Conservation (phyloP, 2,329 filamentous ascomycete species). For the Neonectria sp. region DNA sequence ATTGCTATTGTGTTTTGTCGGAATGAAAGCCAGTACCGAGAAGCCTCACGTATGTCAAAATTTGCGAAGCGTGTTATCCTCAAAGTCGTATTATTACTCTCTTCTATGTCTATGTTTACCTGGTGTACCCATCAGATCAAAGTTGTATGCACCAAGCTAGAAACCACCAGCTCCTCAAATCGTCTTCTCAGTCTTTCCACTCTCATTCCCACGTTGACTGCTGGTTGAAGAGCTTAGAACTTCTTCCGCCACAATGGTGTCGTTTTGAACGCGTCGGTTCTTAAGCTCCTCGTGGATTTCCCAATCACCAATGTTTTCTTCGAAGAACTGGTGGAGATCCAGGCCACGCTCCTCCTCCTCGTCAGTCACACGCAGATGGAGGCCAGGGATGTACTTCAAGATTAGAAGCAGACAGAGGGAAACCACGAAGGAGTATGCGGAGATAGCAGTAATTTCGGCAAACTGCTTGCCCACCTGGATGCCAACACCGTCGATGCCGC, state of each 20-base stretch:
- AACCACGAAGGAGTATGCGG: constrained; percentile 30
- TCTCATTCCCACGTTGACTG: constrained; percentile 20
- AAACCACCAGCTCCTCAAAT: not conserved
- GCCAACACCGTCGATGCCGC: constrained; percentile 32
- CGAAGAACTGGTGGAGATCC: constrained; percentile 32
- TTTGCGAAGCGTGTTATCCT: too few species aligned
- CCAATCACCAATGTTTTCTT: constrained; percentile 35
- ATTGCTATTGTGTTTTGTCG: too few species aligned
- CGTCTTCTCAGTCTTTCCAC: constrained; percentile 18
- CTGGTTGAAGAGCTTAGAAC: constrained; percentile 22
- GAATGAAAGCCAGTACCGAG: too few species aligned
- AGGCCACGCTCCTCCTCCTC: constrained; percentile 33
- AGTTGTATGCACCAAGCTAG: too few species aligned
- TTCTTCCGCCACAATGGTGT: constrained; percentile 16
- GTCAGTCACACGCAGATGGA: constrained; percentile 31
- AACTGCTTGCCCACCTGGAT: constrained; percentile 31
- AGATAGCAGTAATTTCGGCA: constrained; percentile 35
- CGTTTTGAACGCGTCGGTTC: constrained; percentile 1
- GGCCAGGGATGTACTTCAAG: constrained; percentile 33
- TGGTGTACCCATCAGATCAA: too few species aligned
- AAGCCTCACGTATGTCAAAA: too few species aligned
- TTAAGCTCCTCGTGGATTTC: constrained; percentile 29
- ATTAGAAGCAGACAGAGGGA: constrained; percentile 25
- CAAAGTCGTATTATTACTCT: not conserved
- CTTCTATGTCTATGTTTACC: not conserved